Evolutionary conservation across 2,329 filamentous ascomycete species (phyloP), one percentile per base, ranked within the genome.

Genomic region (Penicillium digitatum): DNA sequence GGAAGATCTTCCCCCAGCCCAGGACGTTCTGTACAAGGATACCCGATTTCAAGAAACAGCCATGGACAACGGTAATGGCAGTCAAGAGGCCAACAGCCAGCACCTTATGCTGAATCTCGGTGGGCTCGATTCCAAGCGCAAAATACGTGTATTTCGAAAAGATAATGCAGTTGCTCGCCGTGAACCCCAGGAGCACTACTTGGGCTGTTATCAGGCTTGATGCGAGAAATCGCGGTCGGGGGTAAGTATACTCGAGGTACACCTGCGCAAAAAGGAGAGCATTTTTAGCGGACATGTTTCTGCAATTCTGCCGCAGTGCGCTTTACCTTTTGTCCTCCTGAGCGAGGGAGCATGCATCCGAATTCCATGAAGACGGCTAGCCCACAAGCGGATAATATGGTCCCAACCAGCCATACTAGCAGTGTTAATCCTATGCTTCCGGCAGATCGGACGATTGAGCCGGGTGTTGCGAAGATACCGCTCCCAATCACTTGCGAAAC

Each of bases 381-480:
- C 0, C 83, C 84, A 48, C 81, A 85, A 8, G 80, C 84, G 0
- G 84, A 81, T 8, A 88, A 75, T 1, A 84, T 61, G 0, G 84
- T 83, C 1, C 86, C 87, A 0, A 83, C 69, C 0, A 86, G 52
- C 87, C 87, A 89, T 3, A 89, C 69, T 0, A 79, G 59, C 1
- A 89, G 69, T 0, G 84, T 79, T 2, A 89, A 71, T 0, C 86
- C 86, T 0, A 86, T 78, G 52, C 86, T 89, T 1, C 87, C 87
- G 2, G 85, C 83, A 0, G 83, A 81, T 35, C 82, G 80, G 3
- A 88, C 77, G 47, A 90, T 87, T 5, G 85, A 79, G 0, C 84
- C 86, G 0, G 85, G 87, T 0, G 86, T 88, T 0, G 87, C 86
- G 64, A 89, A 90, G 59, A 90, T 88, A 26, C 86, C 87, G 63